These are phyloP conservation scores for Paramecium tetraurelia DNA, from an alignment of 73 alveolate species.

Conservation along the genomic window DNA sequence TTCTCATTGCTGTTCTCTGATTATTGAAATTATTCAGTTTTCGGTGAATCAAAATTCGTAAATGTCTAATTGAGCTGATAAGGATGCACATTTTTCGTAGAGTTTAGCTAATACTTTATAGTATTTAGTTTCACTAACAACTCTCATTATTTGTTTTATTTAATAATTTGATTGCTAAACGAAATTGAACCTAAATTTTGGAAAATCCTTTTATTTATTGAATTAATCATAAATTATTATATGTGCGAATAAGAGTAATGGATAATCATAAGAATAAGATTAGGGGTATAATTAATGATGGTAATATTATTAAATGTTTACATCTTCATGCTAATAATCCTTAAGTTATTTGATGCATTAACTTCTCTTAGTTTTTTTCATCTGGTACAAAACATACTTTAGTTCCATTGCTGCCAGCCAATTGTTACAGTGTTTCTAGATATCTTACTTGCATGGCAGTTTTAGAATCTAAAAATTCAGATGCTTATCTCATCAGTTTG, in stretches of 20 bases:
- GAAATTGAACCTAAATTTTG: not conserved
- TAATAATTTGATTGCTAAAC: not conserved
- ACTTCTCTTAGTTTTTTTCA: not conserved
- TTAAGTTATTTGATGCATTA: conserved; percentile 39
- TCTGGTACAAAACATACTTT: conserved; percentile 49
- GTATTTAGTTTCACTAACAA: not conserved
- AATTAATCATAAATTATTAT: not conserved
- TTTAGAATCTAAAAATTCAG: conserved; percentile 59
- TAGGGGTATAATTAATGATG: not conserved
- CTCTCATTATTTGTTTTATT: not conserved
- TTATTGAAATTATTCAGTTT: not conserved
- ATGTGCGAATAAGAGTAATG: not conserved
- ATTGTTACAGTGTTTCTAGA: conserved; percentile 12
- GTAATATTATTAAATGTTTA: not conserved
- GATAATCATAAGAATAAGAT: not conserved
- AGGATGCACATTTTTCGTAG: not conserved
- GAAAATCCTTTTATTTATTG: not conserved
- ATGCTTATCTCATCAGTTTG: conserved; percentile 41
- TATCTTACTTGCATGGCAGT: conserved; percentile 66
- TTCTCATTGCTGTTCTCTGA: not conserved
- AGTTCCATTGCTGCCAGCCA: conserved; percentile 32
- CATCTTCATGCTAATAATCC: conserved; percentile 17
- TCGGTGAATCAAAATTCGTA: not conserved
- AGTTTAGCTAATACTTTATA: not conserved
- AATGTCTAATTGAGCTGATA: not conserved